Percentiles rank a stretch among this genome's conserved stretches.
Evolutionary conservation across 2,329 filamentous ascomycete species (phyloP).

Genomic region (Pyricularia sp.): DNA sequence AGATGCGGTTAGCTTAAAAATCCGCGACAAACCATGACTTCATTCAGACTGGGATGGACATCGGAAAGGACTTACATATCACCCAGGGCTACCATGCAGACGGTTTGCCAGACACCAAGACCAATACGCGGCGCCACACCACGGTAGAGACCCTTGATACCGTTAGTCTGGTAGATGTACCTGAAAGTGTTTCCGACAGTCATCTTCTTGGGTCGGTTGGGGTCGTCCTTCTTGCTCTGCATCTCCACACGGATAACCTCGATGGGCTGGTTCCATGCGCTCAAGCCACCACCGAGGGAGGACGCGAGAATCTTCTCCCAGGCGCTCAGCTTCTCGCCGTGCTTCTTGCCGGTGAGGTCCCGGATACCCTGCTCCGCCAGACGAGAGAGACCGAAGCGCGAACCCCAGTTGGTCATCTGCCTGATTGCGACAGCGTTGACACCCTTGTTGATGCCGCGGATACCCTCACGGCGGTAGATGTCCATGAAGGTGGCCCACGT

Average conservation of each 20-base stretch:
- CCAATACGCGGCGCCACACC: conserved; percentile 90
- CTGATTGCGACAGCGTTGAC: conserved; percentile 98
- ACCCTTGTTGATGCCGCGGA: conserved; percentile 92
- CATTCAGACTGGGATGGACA: not conserved
- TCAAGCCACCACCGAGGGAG: conserved; percentile 80
- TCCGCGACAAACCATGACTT: not conserved
- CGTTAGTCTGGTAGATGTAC: conserved; percentile 88
- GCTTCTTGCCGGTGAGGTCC: conserved; percentile 60
- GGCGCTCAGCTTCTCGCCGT: conserved; percentile 63
- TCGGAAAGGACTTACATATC: conserved; percentile 61
- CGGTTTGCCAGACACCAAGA: conserved; percentile 95
- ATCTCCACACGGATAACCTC: conserved; percentile 99
- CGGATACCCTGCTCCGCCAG: conserved; percentile 85
- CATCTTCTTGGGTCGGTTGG: conserved; percentile 98
- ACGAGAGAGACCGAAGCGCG: conserved; percentile 84
- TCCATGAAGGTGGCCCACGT: conserved; percentile 94
- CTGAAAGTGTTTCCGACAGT: conserved; percentile 73
- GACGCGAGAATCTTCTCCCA: conserved; percentile 83
- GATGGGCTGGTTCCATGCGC: conserved; percentile 98
- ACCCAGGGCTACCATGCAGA: conserved; percentile 98
- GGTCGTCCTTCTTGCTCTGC: conserved; percentile 97
- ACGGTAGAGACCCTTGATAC: conserved; percentile 84
- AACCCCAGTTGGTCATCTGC: conserved; percentile 99
- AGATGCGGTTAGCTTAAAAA: conserved; percentile 11
- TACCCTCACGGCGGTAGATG: conserved; percentile 90